A percentile compares a stretch with the other conserved stretches of the same genome.
Evolutionary conservation across 768 basidiomycete genomes (phyloP).

Genomic region (Pleurotus ostreatus): DNA sequence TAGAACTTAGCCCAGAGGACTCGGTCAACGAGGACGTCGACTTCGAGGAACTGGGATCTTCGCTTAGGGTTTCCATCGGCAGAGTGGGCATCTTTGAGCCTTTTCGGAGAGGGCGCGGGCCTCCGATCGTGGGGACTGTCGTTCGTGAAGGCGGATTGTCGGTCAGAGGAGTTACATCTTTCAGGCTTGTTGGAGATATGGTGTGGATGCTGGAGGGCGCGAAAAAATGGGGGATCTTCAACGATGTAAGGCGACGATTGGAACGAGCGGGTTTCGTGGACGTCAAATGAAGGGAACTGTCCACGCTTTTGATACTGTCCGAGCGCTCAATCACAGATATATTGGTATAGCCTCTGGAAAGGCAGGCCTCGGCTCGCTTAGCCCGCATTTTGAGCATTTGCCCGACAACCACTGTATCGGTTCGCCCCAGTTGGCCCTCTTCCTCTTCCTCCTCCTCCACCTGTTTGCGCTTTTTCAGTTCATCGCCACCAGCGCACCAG

Average conservation of each 20-base stretch:
- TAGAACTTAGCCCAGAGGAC: neutral
- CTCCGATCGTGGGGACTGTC: neutral
- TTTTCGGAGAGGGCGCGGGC: conserved; percentile 6
- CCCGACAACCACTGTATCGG: conserved; percentile 4
- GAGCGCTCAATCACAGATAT: conserved; percentile 3
- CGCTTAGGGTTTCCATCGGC: neutral
- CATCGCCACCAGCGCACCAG: neutral
- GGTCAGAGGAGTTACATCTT: neutral
- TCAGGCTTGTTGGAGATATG: neutral
- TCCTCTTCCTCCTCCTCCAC: neutral
- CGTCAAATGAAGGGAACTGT: neutral
- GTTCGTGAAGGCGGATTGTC: neutral
- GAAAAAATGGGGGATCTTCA: neutral
- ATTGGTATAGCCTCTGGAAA: neutral
- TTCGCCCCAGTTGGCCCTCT: neutral
- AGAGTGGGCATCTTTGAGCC: neutral
- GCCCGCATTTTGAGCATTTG: conserved; percentile 9
- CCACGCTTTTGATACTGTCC: conserved; percentile 5
- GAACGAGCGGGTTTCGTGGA: neutral
- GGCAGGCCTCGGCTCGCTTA: neutral
- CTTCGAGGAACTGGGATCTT: conserved; percentile 1
- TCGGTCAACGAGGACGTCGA: neutral
- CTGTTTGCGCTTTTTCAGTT: neutral
- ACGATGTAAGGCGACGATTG: neutral
- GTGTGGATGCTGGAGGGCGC: neutral